A percentile compares a stretch with the other conserved stretches of the same genome.
Conservation (phyloP, 1,139 yeast genomes). For the Diutina mesorugosa region DNA sequence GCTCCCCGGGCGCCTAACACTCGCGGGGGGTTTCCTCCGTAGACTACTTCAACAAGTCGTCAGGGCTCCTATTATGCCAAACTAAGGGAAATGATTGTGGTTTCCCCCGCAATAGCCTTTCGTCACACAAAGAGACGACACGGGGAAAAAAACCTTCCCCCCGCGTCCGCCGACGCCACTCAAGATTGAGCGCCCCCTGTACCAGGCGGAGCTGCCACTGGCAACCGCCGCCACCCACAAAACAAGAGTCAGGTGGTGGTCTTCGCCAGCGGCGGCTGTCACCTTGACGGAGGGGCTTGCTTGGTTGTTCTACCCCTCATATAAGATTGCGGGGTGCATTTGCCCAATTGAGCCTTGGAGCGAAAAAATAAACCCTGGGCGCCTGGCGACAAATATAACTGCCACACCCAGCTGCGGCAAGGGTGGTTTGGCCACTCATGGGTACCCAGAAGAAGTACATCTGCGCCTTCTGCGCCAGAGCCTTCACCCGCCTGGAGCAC, state of each 20-base stretch:
- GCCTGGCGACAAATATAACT: background rate
- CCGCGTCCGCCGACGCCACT: too few species aligned
- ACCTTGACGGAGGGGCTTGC: background rate
- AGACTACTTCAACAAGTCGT: background rate
- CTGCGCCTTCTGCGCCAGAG: conserved; percentile 72
- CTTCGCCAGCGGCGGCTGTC: background rate
- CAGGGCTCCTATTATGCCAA: background rate
- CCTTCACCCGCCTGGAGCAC: conserved; percentile 73
- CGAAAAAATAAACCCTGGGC: background rate
- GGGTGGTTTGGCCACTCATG: conserved; percentile 10
- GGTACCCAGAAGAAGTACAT: conserved; percentile 50
- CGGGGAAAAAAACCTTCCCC: too few species aligned
- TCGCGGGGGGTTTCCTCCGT: background rate
- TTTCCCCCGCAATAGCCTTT: background rate
- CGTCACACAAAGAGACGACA: too few species aligned
- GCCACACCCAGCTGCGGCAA: background rate
- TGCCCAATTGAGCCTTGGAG: background rate
- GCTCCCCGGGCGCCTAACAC: background rate
- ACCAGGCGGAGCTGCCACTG: background rate
- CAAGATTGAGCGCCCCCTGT: too few species aligned
- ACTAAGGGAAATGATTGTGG: background rate
- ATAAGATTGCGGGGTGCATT: background rate
- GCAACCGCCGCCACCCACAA: too few species aligned
- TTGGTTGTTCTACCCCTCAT: background rate
- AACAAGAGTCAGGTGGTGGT: too few species aligned